Base-by-base conservation (phyloP, 352 stramenopile genomes). In the Pythium dissotocum region DNA sequence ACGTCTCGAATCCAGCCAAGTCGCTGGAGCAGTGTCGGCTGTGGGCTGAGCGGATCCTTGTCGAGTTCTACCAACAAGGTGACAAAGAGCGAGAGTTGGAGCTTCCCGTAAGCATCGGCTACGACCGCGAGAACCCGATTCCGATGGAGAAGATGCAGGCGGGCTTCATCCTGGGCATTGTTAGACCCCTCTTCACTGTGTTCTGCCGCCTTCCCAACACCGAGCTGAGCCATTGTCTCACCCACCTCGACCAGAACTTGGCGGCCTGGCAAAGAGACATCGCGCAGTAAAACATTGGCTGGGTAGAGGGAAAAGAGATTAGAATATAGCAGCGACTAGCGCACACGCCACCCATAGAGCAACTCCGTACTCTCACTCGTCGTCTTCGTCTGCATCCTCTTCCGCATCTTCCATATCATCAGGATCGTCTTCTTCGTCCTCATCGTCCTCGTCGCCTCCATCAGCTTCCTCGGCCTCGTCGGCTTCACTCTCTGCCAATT, bases 61-160 rank as follows among this genome's bases (percentile, higher is more conserved):
- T 91, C 55, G 97, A 99, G 76, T 98, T 98, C 67, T 98, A 97
- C 66, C 71, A 88, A 40, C 95, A 99, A 78, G 97, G 97, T 30
- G 96, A 99, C 73, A 93, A 94, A 65, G 97, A 99, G 69, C 91
- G 91, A 51, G 77, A 90, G 65, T 61, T 97, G 2, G 73, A 88
- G 30, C 64, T 98, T 16, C 78, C 87, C 4, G 76, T 97, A 35
- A 97, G 82, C 70, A 90, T 97, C 26, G 91, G 97, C 36, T 97
- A 90, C 71, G 91, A 98, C 70, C 85, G 92, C 14, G 72, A 96
- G 28, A 89, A 91, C 56, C 85, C 89, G 21, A 96, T 96, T 38
- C 83, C 84, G 13, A 69, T 96, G 16, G 79, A 92, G 57, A 95
- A 97, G 68, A 91, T 91, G 71, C 94, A 99, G 76, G 80, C 95